These are phyloP conservation scores for Trypanosoma cruzi DNA, from an alignment of 208 protist species.

Conservation along the genomic window DNA sequence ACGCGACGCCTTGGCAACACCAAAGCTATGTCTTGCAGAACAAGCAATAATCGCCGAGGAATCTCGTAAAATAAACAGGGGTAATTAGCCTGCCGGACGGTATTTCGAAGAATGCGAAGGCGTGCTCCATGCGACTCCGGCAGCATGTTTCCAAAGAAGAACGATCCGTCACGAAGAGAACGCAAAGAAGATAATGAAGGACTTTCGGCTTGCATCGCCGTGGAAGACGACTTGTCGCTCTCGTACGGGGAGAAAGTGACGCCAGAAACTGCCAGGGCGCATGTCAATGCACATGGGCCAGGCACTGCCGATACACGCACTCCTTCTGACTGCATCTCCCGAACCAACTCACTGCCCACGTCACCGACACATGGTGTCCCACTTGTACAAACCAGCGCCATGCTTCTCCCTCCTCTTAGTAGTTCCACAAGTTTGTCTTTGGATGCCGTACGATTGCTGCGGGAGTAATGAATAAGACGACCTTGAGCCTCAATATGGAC, in stretches of 20 bases:
- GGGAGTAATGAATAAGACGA: slow-evolving; percentile 88
- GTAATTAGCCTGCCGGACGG: slow-evolving; percentile 57
- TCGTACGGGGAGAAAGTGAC: slow-evolving; percentile 67
- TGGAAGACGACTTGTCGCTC: background rate
- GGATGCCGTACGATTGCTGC: slow-evolving; percentile 56
- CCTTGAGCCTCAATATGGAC: slow-evolving; percentile 79
- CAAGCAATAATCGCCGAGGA: slow-evolving; percentile 72
- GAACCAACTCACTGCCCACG: slow-evolving; percentile 79
- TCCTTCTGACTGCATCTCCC: slow-evolving; percentile 72
- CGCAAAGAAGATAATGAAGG: background rate
- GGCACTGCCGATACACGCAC: slow-evolving; percentile 88
- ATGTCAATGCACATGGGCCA: slow-evolving; percentile 74
- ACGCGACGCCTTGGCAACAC: slow-evolving; percentile 75
- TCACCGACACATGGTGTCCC: slow-evolving; percentile 91
- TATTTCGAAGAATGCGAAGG: slow-evolving; percentile 62
- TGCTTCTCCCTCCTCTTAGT: slow-evolving; percentile 84
- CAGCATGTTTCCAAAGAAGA: slow-evolving; percentile 89
- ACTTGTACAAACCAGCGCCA: slow-evolving; percentile 88
- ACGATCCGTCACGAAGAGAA: slow-evolving; percentile 70
- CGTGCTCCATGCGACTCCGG: slow-evolving; percentile 65
- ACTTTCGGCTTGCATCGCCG: background rate
- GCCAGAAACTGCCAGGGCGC: slow-evolving; percentile 73
- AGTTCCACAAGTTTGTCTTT: slow-evolving; percentile 83
- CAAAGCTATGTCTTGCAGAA: slow-evolving; percentile 84
- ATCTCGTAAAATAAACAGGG: slow-evolving; percentile 91